phyloP scores from a whole-genome alignment of 345 rosid genomes.

The Xanthoceras sorbifolium region DNA sequence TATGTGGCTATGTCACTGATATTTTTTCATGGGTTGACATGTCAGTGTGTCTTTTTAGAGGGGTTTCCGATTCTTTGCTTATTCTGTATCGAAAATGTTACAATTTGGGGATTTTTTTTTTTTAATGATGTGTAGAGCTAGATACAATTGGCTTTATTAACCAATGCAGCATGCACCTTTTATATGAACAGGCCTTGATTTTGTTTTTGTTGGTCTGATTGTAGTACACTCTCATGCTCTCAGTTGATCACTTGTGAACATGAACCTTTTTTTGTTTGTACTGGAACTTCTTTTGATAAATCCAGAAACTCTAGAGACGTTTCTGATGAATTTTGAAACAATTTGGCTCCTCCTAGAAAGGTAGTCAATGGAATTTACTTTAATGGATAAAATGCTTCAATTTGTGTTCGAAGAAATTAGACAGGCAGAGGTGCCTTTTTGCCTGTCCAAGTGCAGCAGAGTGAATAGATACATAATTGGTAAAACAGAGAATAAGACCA shows the following conservation, averaged over 20 bases:
- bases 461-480: background rate
- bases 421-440: background rate
- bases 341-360: background rate
- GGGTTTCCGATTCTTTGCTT: background rate
- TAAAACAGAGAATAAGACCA: conserved; percentile 22
- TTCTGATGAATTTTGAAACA: background rate
- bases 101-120: conserved; percentile 6
- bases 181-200: no score
- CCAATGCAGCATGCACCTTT: no score
- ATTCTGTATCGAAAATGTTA: background rate
- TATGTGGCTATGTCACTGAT: background rate
- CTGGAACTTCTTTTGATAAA: no score
- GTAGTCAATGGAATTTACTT: background rate
- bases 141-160: no score
- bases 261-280: no score
- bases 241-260: no score
- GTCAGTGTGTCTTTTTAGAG: background rate
- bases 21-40: background rate
- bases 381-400: background rate
- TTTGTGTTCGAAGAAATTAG: background rate
- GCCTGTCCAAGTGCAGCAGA: background rate
- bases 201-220: no score
- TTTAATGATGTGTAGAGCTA: background rate
- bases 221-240: no score
- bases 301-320: background rate